Percentiles rank a stretch among this genome's conserved stretches.
phyloP scores from a whole-genome alignment of 2,329 filamentous ascomycete genomes.

The Helicocarpus griseus region DNA sequence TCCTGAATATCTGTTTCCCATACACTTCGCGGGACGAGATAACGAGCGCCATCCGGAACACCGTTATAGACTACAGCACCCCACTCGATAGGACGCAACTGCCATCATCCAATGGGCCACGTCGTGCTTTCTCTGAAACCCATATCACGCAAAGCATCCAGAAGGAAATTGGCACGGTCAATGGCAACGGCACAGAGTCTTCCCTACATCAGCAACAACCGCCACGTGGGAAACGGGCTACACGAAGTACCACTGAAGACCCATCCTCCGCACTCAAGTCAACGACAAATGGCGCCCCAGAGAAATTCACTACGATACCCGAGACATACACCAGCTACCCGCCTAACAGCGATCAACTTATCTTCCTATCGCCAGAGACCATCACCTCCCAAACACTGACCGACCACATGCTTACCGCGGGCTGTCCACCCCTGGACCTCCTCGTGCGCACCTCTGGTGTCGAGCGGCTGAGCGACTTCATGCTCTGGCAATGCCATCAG shows the following conservation, averaged over 20 bases:
- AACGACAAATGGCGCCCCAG: too few relatives aligned
- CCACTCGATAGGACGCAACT: constrained; percentile 46
- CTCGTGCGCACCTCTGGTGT: constrained; percentile 90
- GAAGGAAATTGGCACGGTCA: constrained; percentile 43
- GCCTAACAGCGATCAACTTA: constrained; percentile 17
- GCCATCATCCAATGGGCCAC: constrained; percentile 27
- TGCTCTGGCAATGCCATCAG: constrained; percentile 97
- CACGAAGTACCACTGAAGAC: constrained; percentile 16
- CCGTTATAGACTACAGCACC: constrained; percentile 75
- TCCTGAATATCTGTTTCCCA: constrained; percentile 92
- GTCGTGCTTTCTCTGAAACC: constrained; percentile 73
- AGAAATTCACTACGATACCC: constrained; percentile 7
- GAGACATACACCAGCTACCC: constrained; percentile 13
- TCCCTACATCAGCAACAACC: constrained; percentile 21
- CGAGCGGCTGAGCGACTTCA: constrained; percentile 86
- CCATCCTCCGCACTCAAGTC: constrained; percentile 34
- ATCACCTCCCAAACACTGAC: constrained; percentile 78
- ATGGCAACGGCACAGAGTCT: constrained; percentile 37
- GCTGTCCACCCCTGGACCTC: constrained; percentile 78
- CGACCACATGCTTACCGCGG: constrained; percentile 78
- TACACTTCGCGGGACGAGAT: constrained; percentile 97
- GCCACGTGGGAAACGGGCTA: not conserved
- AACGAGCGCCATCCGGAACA: constrained; percentile 75
- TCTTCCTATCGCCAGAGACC: constrained; percentile 67
- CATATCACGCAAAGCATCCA: constrained; percentile 81